Base-by-base conservation (phyloP, 495 filamentous ascomycete genomes). In the Annulohypoxylon nitens region DNA sequence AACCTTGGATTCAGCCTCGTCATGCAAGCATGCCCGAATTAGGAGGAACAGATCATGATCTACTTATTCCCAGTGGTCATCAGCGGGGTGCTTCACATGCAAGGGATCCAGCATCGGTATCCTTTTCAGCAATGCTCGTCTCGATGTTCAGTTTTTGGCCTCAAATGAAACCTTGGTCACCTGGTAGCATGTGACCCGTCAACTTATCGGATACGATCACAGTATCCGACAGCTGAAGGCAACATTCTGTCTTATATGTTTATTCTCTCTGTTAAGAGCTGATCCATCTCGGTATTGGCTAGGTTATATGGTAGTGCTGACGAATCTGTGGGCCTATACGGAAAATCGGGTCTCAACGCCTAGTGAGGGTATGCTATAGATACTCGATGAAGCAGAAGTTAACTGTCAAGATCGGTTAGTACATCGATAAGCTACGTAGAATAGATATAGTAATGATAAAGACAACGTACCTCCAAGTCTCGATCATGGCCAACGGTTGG, bases 1-100 rank as follows among this genome's bases (percentile, higher is more conserved):
- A 11, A 18, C 3, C 16, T 59, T 59, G n/a, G 36, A 39, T 37
- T 39, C 45, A 51, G 45, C 45, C 61, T 54, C 25, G 25, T 8
- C 16, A 64, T 64, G 61, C 61, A 64, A 36, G 26, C 36, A 51
- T 63, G 43, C 60, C 60, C 30, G 25, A 63, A 14, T 25, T 18
- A 4, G 23, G 45, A 16, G 30, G 43, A 23, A 23, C 53, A 18
- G n/a, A 64, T 62, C 33, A 64, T 25, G 47, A 39, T 64, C 61
- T 64, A 8, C 16, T 26, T 41, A 12, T n/a, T 33, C 26, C 59
- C 18, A 3, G 57, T 16, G 57, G 5, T 10, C n/a, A 43, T 4
- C 7, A 41, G 20, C 26, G 36, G 9, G 7, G 26, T 23, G 7
- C 37, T 23, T 43, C 26, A n/a, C 18, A 43, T 60, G 36, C 20